Evolutionary conservation across 225 moss, liverwort and hornwort genomes (phyloP), one percentile per base, ranked within the genome.

Genomic region (Bryum argenteum): DNA sequence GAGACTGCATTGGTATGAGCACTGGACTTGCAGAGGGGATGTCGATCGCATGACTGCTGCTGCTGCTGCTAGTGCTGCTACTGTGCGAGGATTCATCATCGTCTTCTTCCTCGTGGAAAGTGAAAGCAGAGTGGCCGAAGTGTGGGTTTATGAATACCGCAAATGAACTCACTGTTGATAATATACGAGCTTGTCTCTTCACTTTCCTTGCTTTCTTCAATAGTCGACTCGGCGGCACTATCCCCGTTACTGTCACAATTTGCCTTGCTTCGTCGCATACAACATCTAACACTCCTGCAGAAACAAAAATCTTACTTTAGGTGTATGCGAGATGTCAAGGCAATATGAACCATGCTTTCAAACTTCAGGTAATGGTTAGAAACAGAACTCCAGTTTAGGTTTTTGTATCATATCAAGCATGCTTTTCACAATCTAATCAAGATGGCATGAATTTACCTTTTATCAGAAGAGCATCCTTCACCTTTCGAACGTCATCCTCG

Each of bases 121-220:
- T 33, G 9, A 83, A 72, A 11, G 64, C 24, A n/a, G 79, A 69
- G 20, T 75, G 22, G 21, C 71, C 58, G 28, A 72, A 79, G 69
- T 72, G 75, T 0, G 79, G 83, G 5, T 83, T 83, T 0, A 83
- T 39, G 14, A 73, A 79, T 8, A 63, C 48, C 0, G 83, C 71
- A 16, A 83, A 65, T 6, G 83, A 17, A 58, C 83, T 83, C 6
- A 68, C 17, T 63, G 83, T 83, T 11, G 78, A 84, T 47, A 84
- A 5, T 13, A 81, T 77, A 10, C 74, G 74, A 14, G 78, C 67
- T 44, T 71, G 71, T 58, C 80, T 57, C 9, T 81, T 84, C 78
- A 84, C 84, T 68, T 72, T 77, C 71, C 71, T 71, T 11, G 78
- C 75, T 48, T 84, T 84, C 6, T 78, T 84, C 1, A 81, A 71